Evolutionary conservation across 2,329 filamentous ascomycete species (phyloP), one percentile per base, ranked within the genome.

Genomic region (Verticillium isaacii): DNA sequence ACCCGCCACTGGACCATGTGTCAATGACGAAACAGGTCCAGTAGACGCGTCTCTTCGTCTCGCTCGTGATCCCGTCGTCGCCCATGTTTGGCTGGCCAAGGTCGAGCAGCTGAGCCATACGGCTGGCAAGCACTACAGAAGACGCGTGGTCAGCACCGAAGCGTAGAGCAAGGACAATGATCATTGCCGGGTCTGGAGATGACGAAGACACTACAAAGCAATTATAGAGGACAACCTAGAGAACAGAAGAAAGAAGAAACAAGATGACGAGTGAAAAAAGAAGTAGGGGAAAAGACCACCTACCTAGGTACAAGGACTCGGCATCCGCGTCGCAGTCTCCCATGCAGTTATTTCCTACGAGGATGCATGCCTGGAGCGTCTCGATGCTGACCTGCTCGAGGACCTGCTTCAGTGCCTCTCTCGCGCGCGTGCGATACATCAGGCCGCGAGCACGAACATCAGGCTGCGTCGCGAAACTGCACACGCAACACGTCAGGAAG

Each of bases 1-100:
- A 68, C 2, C 73, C 73, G 3, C 69, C 70, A 54, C 73, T 74
- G 15, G 71, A 68, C 73, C 73, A 75, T 4, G 68, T 68, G 54
- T 75, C 73, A 54, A 73, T 69, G 3, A 75, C 69, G 54, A 71
- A 75, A 32, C 67, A 70, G 5, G 67, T 72, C 73, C 73, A 75
- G 64, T 70, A 75, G 52, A 74, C 65, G 8, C 73, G 68, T 8
- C 66, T 62, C 54, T 74, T 75, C 1, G 66, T 65, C 60, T 75
- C 73, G 9, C 69, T 65, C 0, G 67, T 68, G 32, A 71, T 57
- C 6, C 60, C 64, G 60, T 69, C 68, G 52, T 74, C 71, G 0
- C 23, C 19, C 5, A 66, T 65, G 5, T 67, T 63, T 3, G 52
- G 59, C 0, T 60, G 63, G 15, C 66, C 64, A 1, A 74, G 61